Evolutionary conservation across 305 asterid species (phyloP).

Genomic region (Rubia tinctorum): DNA sequence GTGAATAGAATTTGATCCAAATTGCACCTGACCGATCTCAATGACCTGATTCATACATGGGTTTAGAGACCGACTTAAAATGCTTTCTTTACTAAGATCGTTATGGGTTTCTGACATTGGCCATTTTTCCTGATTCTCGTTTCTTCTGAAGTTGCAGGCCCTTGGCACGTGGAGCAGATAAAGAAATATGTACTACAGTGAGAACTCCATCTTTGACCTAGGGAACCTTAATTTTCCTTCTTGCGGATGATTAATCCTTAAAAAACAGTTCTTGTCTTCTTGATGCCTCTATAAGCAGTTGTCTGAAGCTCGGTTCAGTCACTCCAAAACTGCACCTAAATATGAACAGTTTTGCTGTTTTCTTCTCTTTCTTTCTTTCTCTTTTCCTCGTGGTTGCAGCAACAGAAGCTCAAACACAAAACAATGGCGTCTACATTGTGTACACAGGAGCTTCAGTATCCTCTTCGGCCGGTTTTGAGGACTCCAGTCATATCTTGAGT

Average conservation of each 20-base stretch:
- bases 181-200: background rate
- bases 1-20: no score
- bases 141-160: background rate
- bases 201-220: background rate
- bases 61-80: no score
- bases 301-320: background rate
- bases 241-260: background rate
- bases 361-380: slow-evolving; percentile 1
- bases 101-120: background rate
- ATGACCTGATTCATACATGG: no score
- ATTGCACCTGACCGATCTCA: no score
- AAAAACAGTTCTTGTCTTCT: background rate
- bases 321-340: background rate
- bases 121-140: background rate
- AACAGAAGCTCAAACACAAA: slow-evolving; percentile 30
- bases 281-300: background rate
- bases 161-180: background rate
- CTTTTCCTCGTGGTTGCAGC: slow-evolving; percentile 18
- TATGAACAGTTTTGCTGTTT: background rate
- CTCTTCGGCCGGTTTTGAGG: slow-evolving; percentile 21
- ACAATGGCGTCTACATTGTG: slow-evolving; percentile 60
- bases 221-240: background rate
- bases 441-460: slow-evolving; percentile 67
- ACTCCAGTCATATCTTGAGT: slow-evolving; percentile 41
- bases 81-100: background rate